Evolutionary conservation across 1,284 basidiomycete species (phyloP), one percentile per base, ranked within the genome.

Genomic region (Trametes sp.): DNA sequence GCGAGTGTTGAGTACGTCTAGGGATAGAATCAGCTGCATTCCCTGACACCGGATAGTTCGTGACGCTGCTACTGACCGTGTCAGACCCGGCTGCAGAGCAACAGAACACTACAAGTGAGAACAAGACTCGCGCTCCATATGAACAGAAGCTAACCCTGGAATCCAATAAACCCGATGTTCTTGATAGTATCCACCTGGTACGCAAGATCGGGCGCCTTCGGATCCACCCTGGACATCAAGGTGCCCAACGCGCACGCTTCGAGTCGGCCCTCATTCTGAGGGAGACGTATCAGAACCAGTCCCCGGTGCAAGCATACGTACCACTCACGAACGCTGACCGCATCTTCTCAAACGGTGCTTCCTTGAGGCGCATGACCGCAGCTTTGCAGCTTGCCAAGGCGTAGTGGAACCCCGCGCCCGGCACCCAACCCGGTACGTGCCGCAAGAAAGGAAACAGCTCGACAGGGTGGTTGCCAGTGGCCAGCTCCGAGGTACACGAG

Each of bases 341-440:
- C 29, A 53, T 48, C 26, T 49, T 38, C 5, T 14, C 24, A 11
- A 10, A 38, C 14, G 16, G 14, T 2, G 21, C 45, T 3, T 48
- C 6, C n/a, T n/a, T 42, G 26, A 41, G 23, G 35, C 23, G 10
- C 1, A 6, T 24, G 10, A 5, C n/a, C 8, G 35, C 36, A 7
- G 24, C 38, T 26, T 33, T 38, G 38, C 23, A 44, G 42, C 23
- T 35, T 13, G 44, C 38, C 11, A 51, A 26, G 4, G 19, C 4
- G 0, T 23, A 5, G 9, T 26, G 8, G 3, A 44, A 46, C 4
- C 28, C 33, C 1, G 63, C 52, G 5, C 65, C 65, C 9, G 67
- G 67, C 9, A 63, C 28, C 66, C 61, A 69, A 5, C 45, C 16
- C 1, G 67, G 66, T 1, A 67, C 29, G 36, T 68, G 56, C 9